These are phyloP conservation scores for Allantophomopsis lycopodina DNA, from an alignment of 2,329 filamentous ascomycete genomes.

Conservation along the genomic window DNA sequence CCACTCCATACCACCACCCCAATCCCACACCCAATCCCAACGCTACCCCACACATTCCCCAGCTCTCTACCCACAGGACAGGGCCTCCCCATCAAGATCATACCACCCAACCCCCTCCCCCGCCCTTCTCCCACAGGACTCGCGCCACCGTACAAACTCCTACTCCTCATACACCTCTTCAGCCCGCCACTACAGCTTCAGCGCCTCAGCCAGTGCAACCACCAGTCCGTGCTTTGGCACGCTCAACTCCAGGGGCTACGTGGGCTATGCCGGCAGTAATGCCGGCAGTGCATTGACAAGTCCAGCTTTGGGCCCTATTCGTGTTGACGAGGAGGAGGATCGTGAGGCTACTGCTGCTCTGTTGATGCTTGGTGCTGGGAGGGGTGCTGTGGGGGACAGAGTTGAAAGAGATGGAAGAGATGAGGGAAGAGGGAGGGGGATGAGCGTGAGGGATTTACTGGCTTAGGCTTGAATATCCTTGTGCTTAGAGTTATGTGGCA, in stretches of 20 bases:
- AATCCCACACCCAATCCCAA: conserved; percentile 12
- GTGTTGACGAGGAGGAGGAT: conserved; percentile 40
- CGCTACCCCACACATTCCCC: conserved; percentile 6
- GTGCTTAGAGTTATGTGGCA: too few species aligned
- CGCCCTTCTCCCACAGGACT: conserved; percentile 30
- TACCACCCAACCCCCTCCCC: conserved; percentile 36
- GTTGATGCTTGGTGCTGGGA: conserved; percentile 75
- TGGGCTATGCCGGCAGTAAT: conserved; percentile 26
- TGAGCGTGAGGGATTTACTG: conserved; percentile 40
- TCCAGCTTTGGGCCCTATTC: conserved; percentile 39
- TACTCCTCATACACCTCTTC: conserved; percentile 30
- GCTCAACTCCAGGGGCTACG: conserved; percentile 14
- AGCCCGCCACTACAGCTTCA: conserved; percentile 33
- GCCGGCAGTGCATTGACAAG: conserved; percentile 36
- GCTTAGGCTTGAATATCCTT: too few species aligned
- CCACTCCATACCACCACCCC: conserved; percentile 7
- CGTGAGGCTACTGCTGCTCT: conserved; percentile 66
- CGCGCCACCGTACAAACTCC: conserved; percentile 31
- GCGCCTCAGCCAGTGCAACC: conserved; percentile 31
- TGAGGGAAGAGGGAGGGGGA: conserved; percentile 25
- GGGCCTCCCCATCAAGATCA: conserved; percentile 15
- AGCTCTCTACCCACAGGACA: conserved; percentile 2
- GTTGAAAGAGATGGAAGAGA: conserved; percentile 5
- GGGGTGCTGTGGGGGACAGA: conserved; percentile 30
- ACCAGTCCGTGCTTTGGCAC: conserved; percentile 46